Percentiles rank a stretch among this genome's conserved stretches.
Conservation (phyloP, 1,139 yeast genomes). For the Candida gigantensis region DNA sequence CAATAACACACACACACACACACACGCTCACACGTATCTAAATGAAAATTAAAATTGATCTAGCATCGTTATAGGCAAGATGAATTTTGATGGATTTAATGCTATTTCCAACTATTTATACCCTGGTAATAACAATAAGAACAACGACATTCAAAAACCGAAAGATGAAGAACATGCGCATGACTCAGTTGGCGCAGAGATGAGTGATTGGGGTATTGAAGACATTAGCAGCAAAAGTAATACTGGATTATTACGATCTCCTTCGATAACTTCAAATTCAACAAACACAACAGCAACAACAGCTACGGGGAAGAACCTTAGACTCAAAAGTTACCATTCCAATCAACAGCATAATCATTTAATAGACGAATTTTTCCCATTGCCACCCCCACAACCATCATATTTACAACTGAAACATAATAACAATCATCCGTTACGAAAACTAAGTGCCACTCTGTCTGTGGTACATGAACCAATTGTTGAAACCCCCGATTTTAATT, state of each 20-base stretch:
- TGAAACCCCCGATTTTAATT: constrained; percentile 4
- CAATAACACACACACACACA: background rate
- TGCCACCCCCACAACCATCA: constrained; percentile 9
- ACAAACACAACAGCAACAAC: constrained; percentile 11
- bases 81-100: constrained; percentile 37
- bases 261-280: constrained; percentile 20
- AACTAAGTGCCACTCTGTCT: constrained; percentile 1
- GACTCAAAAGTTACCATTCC: too few species aligned
- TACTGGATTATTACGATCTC: constrained; percentile 11
- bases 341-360: constrained; percentile 6
- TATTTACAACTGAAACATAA: constrained; percentile 3
- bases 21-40: background rate
- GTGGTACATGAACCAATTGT: constrained; percentile 1
- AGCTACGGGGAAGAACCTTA: too few species aligned
- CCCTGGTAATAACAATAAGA: constrained; percentile 1
- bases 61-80: constrained; percentile 11
- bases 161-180: too few species aligned
- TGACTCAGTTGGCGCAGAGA: constrained; percentile 15
- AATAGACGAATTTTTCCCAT: constrained; percentile 3
- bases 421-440: background rate
- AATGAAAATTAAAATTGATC: background rate
- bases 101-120: constrained; percentile 21
- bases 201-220: constrained; percentile 48
- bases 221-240: constrained; percentile 18
- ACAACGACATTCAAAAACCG: too few species aligned